A percentile compares a stretch with the other conserved stretches of the same genome.
phyloP scores from a whole-genome alignment of 140 eudicot species.

The Anethum foeniculum region DNA sequence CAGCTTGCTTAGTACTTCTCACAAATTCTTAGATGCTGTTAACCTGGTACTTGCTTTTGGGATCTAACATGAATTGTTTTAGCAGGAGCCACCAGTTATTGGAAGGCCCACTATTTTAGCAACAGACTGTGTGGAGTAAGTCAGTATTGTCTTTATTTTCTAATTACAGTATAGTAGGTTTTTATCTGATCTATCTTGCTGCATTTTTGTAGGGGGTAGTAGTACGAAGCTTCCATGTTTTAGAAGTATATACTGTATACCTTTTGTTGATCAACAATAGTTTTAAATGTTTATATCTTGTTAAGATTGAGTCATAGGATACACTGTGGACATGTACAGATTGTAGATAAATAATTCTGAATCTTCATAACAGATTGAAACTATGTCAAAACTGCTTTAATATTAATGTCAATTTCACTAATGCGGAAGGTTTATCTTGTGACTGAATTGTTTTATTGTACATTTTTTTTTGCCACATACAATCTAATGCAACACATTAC shows the following conservation, averaged over 20 bases:
- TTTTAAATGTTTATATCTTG: too few relatives aligned
- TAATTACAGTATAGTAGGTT: background rate
- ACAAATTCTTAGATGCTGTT: background rate
- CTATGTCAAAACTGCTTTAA: background rate
- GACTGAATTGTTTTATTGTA: background rate
- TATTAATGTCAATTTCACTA: background rate
- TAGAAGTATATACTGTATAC: background rate
- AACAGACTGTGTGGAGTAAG: conserved; percentile 44
- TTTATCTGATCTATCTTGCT: conserved; percentile 1
- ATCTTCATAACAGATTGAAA: background rate
- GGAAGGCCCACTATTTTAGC: conserved; percentile 55
- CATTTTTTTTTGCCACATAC: background rate
- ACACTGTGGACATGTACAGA: background rate
- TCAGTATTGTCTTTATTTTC: conserved; percentile 1
- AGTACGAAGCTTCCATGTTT: background rate
- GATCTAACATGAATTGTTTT: conserved; percentile 25
- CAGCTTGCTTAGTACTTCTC: background rate
- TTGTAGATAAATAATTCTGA: background rate
- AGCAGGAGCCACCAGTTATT: conserved; percentile 67
- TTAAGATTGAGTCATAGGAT: background rate
- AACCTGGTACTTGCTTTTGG: conserved; percentile 2
- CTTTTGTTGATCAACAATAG: background rate
- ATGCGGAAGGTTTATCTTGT: background rate
- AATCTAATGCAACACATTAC: conserved; percentile 11
- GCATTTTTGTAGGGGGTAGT: background rate